Base-by-base conservation (phyloP, 176 grass and related monocot species). In the Eremochloa ophiuroides region DNA sequence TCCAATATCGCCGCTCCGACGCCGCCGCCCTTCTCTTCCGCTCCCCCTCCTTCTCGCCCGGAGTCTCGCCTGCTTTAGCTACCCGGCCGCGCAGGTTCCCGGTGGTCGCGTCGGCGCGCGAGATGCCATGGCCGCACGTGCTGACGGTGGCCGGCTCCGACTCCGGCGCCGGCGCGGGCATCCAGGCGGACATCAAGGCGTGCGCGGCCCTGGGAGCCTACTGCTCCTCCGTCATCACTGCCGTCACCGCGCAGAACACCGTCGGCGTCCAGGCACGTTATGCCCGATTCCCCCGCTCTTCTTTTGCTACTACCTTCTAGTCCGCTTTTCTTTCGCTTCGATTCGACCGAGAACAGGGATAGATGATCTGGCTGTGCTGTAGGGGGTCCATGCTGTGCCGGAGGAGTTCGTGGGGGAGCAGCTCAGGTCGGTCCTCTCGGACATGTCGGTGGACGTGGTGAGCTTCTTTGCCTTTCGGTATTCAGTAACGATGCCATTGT, bases 391-490 rank as follows among this genome's bases (percentile, higher is more conserved):
- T 89, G 61, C 80, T 27, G 86, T 98, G 56, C 95, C 92, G n/a
- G 95, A 95, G 72, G 82, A 87, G 41, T 93, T 98, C 63, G 79
- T 98, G 16, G 84, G 66, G 51, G 76, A 93, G 83, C 92, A 98
- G 86, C 75, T 98, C 43, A 68, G 83, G 14, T 98, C 95, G 13
- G 92, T 98, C 74, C 88, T 98, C 39, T 91, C 90, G 23, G 95
- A 98, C 76, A 98, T 98, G 92, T 83, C 87, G 53, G 95, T 98
- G 40, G 90, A 95, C 87, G 93, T 98, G 90, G 95, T 95, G 70
- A 83, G 86, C 71, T 2, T 66, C 56, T 79, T 85, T 25, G 51
- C 14, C 51, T 42, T 47, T 15, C 11, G 48, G 8, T 28, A 44
- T 56, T 12, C 10, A 60, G 17, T 43, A 55, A 37, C 9, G 41